phyloP scores from a whole-genome alignment of 2,329 filamentous ascomycete species.

The Parascedosporium putredinis region DNA sequence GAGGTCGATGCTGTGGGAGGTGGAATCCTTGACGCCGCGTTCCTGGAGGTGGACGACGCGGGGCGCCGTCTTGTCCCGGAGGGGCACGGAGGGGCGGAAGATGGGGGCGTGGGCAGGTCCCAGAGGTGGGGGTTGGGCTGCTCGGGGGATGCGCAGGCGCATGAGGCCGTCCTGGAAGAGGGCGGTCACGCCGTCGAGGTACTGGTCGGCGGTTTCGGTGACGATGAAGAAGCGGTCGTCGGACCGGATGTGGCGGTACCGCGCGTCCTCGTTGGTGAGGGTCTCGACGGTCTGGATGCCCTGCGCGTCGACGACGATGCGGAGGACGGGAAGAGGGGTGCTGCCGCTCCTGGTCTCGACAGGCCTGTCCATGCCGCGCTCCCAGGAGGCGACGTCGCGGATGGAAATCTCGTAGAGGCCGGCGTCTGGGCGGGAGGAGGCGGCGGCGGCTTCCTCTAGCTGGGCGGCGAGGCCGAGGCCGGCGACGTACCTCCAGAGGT shows the following conservation, averaged over 20 bases:
- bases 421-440: background rate
- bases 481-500: background rate
- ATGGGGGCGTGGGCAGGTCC: background rate
- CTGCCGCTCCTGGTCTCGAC: background rate
- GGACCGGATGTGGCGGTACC: background rate
- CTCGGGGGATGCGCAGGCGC: background rate
- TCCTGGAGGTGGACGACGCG: background rate
- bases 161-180: background rate
- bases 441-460: background rate
- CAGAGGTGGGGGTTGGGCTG: background rate
- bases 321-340: background rate
- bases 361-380: background rate
- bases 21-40: background rate
- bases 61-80: background rate
- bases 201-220: background rate
- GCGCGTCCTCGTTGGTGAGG: background rate
- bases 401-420: background rate
- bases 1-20: background rate
- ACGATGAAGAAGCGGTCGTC: background rate
- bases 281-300: background rate
- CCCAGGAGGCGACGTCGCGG: background rate
- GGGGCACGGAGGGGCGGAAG: background rate
- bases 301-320: background rate
- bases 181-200: background rate
- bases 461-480: background rate